Conservation (phyloP, 164 flowering plant genomes). For the Vitis vinifera region ASM3070453v1 NC_081805.1:10622501-10623000, state of each 20-base stretch:
- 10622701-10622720: conserved; percentile 60
- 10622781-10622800: conserved; percentile 57
- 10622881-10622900: conserved; percentile 43
- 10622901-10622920: conserved; percentile 62
- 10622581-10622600: conserved; percentile 43
- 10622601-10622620: conserved; percentile 45
- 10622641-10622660: conserved; percentile 65
- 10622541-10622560: conserved; percentile 61
- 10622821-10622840: conserved; percentile 51
- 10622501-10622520: conserved; percentile 61
- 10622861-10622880: conserved; percentile 50
- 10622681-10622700: conserved; percentile 58
- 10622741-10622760: conserved; percentile 53
- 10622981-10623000: neutral
- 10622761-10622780: conserved; percentile 51
- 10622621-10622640: conserved; percentile 59
- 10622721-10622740: conserved; percentile 38
- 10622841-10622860: conserved; percentile 40
- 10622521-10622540: conserved; percentile 63
- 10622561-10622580: conserved; percentile 51
- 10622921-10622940: conserved; percentile 36
- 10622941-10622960: conserved; percentile 10
- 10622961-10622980: neutral
- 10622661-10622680: conserved; percentile 73
- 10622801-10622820: conserved; percentile 59